A percentile compares a stretch with the other conserved stretches of the same genome.
phyloP scores from a whole-genome alignment of 257 asterid genomes.

The Gentiana straminea region DNA sequence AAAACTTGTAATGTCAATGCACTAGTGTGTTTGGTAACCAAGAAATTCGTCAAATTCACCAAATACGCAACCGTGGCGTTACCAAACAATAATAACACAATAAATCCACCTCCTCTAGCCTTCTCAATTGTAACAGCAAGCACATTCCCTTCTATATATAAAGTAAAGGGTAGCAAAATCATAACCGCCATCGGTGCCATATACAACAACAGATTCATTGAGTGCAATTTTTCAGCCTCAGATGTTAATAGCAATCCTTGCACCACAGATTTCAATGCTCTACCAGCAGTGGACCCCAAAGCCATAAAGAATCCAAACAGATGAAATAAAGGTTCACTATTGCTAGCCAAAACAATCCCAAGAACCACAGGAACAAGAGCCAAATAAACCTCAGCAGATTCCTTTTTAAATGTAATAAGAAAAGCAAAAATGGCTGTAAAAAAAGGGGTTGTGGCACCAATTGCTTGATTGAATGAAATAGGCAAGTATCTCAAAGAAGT shows the following conservation, averaged over 20 bases:
- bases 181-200: conserved; percentile 98
- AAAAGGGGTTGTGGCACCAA: conserved; percentile 92
- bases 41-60: conserved; percentile 79
- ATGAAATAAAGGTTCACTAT: conserved; percentile 83
- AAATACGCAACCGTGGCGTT: conserved; percentile 88
- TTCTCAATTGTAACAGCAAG: conserved; percentile 50
- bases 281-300: conserved; percentile 84
- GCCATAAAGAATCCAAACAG: conserved; percentile 82
- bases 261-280: conserved; percentile 90
- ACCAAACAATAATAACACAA: conserved; percentile 49
- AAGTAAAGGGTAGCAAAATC: conserved; percentile 64
- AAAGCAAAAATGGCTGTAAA: conserved; percentile 92
- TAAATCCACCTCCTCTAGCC: conserved; percentile 50
- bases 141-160: conserved; percentile 87
- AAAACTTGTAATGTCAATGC: conserved; percentile 84
- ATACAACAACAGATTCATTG: conserved; percentile 83
- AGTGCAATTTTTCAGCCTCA: conserved; percentile 82
- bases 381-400: conserved; percentile 73
- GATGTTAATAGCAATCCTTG: conserved; percentile 76
- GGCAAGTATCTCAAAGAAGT: conserved; percentile 86
- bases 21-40: conserved; percentile 93
- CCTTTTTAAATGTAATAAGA: conserved; percentile 64
- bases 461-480: conserved; percentile 86
- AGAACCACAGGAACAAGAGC: conserved; percentile 88
- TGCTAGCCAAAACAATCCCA: conserved; percentile 88